phyloP scores from a whole-genome alignment of 1,284 basidiomycete genomes.

The Pseudomicrostroma phylloplanum region DNA sequence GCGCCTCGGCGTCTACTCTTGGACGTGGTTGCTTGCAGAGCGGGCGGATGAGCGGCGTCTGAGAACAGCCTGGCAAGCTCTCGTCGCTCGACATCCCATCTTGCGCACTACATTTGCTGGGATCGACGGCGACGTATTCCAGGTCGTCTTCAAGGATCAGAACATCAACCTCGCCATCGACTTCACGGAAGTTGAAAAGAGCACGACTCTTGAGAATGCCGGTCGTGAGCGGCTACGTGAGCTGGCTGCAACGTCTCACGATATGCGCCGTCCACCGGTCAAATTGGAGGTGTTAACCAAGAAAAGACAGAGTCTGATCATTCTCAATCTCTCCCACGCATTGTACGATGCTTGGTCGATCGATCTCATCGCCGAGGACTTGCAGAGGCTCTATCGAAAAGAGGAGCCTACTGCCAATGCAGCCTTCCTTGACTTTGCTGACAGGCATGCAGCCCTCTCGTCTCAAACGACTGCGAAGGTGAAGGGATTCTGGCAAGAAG shows the following conservation, averaged over 20 bases:
- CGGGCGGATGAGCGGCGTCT: constrained; percentile 15
- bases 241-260: background rate
- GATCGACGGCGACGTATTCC: constrained; percentile 17
- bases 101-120: constrained; percentile 32
- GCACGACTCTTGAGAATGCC: background rate
- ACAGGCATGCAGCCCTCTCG: constrained; percentile 8
- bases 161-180: background rate
- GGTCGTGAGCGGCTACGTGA: background rate
- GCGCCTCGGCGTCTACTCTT: constrained; percentile 28
- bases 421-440: constrained; percentile 7
- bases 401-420: background rate
- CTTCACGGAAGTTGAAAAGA: background rate
- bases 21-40: constrained; percentile 12
- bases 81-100: constrained; percentile 29
- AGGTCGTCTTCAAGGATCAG: constrained; percentile 20
- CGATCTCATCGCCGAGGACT: constrained; percentile 33
- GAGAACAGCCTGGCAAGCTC: constrained; percentile 22
- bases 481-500: constrained; percentile 15
- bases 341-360: constrained; percentile 46
- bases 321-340: constrained; percentile 41
- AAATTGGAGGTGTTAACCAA: background rate
- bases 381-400: constrained; percentile 22
- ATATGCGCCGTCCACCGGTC: constrained; percentile 1
- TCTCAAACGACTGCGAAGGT: too few species aligned
- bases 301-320: constrained; percentile 18